Percentiles rank a stretch among this genome's conserved stretches.
Evolutionary conservation across 1,284 basidiomycete species (phyloP).

Genomic region (Afroboletus lepidellus): DNA sequence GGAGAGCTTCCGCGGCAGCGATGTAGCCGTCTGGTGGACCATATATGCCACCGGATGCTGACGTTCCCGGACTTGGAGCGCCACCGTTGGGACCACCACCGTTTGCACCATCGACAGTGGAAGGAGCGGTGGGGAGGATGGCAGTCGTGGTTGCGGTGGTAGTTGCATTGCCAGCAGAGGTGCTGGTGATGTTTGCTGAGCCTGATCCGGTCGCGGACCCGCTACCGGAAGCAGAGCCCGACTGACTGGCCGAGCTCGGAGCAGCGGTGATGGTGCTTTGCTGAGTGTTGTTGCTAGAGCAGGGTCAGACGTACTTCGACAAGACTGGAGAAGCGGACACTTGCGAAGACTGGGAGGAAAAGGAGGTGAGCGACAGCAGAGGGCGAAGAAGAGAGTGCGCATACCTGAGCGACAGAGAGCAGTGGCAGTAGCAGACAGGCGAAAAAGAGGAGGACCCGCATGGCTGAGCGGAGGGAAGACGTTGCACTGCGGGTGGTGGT

Average conservation of each 20-base stretch:
- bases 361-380: slow-evolving; percentile 1
- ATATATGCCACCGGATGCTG: slow-evolving; percentile 39
- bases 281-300: slow-evolving; percentile 37
- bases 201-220: slow-evolving; percentile 20
- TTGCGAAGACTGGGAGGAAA: slow-evolving; percentile 25
- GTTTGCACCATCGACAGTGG: slow-evolving; percentile 52
- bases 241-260: slow-evolving; percentile 30
- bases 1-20: slow-evolving; percentile 50
- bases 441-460: slow-evolving; percentile 24
- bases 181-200: slow-evolving; percentile 18
- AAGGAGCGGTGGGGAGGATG: slow-evolving; percentile 55
- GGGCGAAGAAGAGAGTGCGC: not conserved
- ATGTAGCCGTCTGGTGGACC: slow-evolving; percentile 67
- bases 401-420: slow-evolving; percentile 31
- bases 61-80: slow-evolving; percentile 48
- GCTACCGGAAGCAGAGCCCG: slow-evolving; percentile 28
- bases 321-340: slow-evolving; percentile 23
- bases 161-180: slow-evolving; percentile 30
- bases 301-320: slow-evolving; percentile 36
- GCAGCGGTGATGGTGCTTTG: slow-evolving; percentile 45
- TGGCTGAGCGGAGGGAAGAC: slow-evolving; percentile 5
- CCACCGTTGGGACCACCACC: slow-evolving; percentile 43
- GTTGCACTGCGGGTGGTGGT: not conserved
- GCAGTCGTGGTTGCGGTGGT: slow-evolving; percentile 35
- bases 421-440: slow-evolving; percentile 24